Percentiles rank a stretch among this genome's conserved stretches.
Evolutionary conservation across 768 basidiomycete species (phyloP).

Genomic region (Podaxis sp.): DNA sequence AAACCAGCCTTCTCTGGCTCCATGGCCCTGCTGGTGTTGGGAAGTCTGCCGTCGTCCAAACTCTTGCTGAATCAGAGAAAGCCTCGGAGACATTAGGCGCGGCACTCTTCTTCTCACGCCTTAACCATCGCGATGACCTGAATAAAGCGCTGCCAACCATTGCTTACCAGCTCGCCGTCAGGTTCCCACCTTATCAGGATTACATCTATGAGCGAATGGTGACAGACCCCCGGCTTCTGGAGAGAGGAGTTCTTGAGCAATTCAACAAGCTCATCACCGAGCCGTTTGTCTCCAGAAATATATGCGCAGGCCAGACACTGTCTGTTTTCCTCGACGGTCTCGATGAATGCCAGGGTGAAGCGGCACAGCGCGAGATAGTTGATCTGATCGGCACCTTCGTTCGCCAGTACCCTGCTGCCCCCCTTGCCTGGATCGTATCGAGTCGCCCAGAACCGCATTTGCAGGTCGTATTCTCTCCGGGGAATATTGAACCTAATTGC

Average conservation of each 20-base stretch:
- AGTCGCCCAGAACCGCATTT: not conserved
- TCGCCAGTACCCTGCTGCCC: not conserved
- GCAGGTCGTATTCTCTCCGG: not conserved
- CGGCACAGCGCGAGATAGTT: not conserved
- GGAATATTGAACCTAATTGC: too few species aligned
- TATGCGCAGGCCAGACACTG: not conserved
- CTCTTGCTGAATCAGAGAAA: not conserved
- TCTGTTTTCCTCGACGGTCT: not conserved
- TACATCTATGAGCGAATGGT: constrained; percentile 20
- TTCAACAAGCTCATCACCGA: constrained; percentile 23
- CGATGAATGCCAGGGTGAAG: not conserved
- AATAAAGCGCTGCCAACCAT: constrained; percentile 22
- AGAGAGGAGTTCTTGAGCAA: constrained; percentile 21
- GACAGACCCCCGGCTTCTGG: constrained; percentile 22
- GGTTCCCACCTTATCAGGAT: constrained; percentile 16
- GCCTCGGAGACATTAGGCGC: not conserved
- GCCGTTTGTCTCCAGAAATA: constrained; percentile 5
- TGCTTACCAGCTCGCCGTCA: constrained; percentile 23
- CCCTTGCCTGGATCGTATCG: not conserved
- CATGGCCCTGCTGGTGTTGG: constrained; percentile 11
- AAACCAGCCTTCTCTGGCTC: constrained; percentile 3
- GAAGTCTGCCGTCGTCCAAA: constrained; percentile 10
- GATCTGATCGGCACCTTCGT: not conserved
- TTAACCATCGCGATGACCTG: not conserved
- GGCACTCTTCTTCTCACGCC: not conserved